Conservation (phyloP, 129 eudicot species). For the Silybum marianum region DNA sequence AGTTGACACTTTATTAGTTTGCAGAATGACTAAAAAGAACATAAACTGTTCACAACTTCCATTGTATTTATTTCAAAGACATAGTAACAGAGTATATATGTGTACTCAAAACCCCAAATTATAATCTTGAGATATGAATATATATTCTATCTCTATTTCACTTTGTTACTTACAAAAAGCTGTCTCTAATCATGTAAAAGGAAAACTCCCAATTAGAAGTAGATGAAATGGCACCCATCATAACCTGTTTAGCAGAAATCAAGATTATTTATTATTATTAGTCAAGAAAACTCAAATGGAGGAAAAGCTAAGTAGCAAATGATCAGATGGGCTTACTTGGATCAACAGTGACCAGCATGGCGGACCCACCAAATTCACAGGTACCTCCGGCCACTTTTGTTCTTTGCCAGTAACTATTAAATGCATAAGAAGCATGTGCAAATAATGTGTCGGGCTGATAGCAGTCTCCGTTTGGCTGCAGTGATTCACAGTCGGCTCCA, state of each 20-base stretch:
- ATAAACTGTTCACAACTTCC: constrained; percentile 2
- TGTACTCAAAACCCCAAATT: constrained; percentile 17
- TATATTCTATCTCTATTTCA: constrained; percentile 21
- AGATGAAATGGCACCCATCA: constrained; percentile 86
- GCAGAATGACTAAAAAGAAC: neutral
- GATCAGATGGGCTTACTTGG: constrained; percentile 61
- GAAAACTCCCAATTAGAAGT: constrained; percentile 34
- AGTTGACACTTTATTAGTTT: neutral
- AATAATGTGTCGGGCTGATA: constrained; percentile 72
- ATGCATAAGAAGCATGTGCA: constrained; percentile 95
- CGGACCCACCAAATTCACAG: constrained; percentile 88
- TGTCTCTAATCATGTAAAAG: constrained; percentile 32
- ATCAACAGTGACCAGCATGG: constrained; percentile 85
- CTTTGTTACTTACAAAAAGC: constrained; percentile 40
- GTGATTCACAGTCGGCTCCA: constrained; percentile 81
- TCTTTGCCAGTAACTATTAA: constrained; percentile 94
- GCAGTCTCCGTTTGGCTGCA: constrained; percentile 76
- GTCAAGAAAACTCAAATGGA: constrained; percentile 1
- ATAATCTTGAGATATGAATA: constrained; percentile 27
- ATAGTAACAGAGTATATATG: constrained; percentile 4
- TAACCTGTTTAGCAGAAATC: constrained; percentile 55
- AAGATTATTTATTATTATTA: neutral
- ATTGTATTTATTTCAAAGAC: constrained; percentile 27
- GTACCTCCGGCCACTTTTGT: constrained; percentile 80
- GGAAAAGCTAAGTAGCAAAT: neutral